Base-by-base conservation (phyloP, 108 stramenopile species). In the Pseudonitzschia pungens region DNA sequence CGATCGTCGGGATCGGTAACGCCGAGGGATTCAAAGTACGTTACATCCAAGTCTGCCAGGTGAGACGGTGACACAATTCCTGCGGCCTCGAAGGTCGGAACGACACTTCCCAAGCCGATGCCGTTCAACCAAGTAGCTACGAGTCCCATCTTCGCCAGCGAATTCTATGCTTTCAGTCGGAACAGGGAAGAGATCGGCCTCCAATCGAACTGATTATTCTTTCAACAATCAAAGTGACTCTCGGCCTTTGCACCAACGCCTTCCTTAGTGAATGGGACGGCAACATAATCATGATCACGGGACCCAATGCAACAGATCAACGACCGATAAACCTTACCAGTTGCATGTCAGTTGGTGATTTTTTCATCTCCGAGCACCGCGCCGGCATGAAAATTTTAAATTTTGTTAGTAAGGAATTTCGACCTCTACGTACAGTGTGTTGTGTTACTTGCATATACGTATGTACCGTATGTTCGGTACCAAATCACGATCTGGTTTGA, bases 1-100 rank as follows among this genome's bases (percentile, higher is more conserved):
- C 94, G 84, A 71, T 95, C 90, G 36, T 85, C 86, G 5, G 88
- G 79, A 66, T 81, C 70, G 15, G 81, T 76, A 20, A 95, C 77
- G 0, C 94, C 94, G 74, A 95, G 68, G 2, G 88, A 85, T 65
- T 85, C 89, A 63, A 85, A 95, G 55, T 91, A 87, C 4, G 68
- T 44, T 5, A 92, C 73, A 71, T 89, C 87, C 44, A 95, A 68
- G 48, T 91, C 84, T 12, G 87, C 89, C 56, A 95, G 70, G 8
- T 85, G 86, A 6, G 84, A 72, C 4, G 92, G 92, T 2, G 87
- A 86, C 7, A 85, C 84, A 52, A 95, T 92, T 14, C 94, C 94
- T 0, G 91, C 92, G 52, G 90, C 90, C 54, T 79, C 72, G 74
- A 95, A 95, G 36, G 89, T 88, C 16, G 80, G 77, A 57, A 84